Percentiles rank a stretch among this genome's conserved stretches.
These are phyloP conservation scores for Spergularia marina DNA, from an alignment of 148 eudicot genomes.

Conservation along the genomic window DNA sequence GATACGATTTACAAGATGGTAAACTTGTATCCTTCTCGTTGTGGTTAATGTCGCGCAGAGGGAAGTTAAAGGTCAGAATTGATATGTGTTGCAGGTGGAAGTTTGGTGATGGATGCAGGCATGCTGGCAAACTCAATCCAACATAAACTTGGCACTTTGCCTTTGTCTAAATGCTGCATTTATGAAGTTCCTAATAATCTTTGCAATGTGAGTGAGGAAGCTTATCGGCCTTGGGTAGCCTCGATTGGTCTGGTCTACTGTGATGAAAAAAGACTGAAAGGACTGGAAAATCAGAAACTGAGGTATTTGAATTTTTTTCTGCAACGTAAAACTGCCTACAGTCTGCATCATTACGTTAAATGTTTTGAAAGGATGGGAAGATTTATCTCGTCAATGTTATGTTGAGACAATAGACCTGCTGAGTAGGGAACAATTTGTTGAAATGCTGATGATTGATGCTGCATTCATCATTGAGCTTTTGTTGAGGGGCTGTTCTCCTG, in stretches of 20 bases:
- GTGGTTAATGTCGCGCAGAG: no score
- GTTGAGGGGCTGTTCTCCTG: slow-evolving; percentile 11
- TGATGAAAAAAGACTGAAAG: neutral
- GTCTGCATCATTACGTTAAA: slow-evolving; percentile 13
- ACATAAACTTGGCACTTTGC: slow-evolving; percentile 21
- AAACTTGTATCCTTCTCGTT: no score
- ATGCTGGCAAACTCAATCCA: slow-evolving; percentile 14
- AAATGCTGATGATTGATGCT: slow-evolving; percentile 36
- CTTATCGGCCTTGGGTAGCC: slow-evolving; percentile 34
- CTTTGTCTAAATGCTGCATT: slow-evolving; percentile 34
- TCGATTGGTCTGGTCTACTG: slow-evolving; percentile 36
- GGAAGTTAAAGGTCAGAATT: no score
- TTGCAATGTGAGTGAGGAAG: slow-evolving; percentile 27
- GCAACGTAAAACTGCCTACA: slow-evolving; percentile 12
- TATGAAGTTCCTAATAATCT: slow-evolving; percentile 33
- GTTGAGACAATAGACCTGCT: slow-evolving; percentile 15
- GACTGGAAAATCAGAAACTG: slow-evolving; percentile 25
- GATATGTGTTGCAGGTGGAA: slow-evolving; percentile 1
- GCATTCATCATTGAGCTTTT: slow-evolving; percentile 40
- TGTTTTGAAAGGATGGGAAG: slow-evolving; percentile 24
- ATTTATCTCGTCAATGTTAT: slow-evolving; percentile 26
- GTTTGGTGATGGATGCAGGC: slow-evolving; percentile 11
- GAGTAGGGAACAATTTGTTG: slow-evolving; percentile 21
- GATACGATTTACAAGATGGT: no score
- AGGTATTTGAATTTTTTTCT: slow-evolving; percentile 33